Evolutionary conservation across 768 basidiomycete genomes (phyloP), one percentile per base, ranked within the genome.

Genomic region (Leccinum uliginosum): DNA sequence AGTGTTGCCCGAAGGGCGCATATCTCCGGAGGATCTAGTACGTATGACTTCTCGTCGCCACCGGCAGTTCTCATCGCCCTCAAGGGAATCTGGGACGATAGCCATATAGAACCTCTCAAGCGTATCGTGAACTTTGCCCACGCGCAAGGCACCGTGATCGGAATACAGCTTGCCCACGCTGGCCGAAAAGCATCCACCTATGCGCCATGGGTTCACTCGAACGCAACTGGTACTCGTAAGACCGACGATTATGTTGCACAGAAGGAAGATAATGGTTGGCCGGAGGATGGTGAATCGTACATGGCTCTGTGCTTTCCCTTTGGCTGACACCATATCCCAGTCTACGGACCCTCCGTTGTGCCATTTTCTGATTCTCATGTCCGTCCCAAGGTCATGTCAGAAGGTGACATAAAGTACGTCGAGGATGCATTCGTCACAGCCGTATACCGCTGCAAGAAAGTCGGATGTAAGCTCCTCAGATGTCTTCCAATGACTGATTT

Each of bases 151-250:
- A 80, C 85, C 1, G 76, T 80, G 49, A 84, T 93, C 26, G 92
- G 88, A 1, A 78, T 94, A 30, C 92, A 94, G 67, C 81, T 94
- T 19, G 82, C 83, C 0, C 91, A 93, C 67, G 88, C 86, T 4
- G 80, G 81, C 11, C 73, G 80, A 32, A 94, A 95, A 67, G 85
- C 87, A 0, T 85, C 83, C 9, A 86, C 83, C 0, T 75, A 80
- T 51, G 79, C 89, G 1, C 86, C 88, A 2, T 92, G 86, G 87
- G 77, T 87, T 26, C 76, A 71, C 55, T 54, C 66, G 8, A 74
- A 71, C 45, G 72, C 68, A 11, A 66, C 69, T 12, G 67, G 74
- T 63, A 67, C 74, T 32, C 54, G 74, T 59, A 50, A 53, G 53
- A 50, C 67, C 17, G 64, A 67, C 5, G 67, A 61, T 1, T 64